Percentiles rank a stretch among this genome's conserved stretches.
phyloP scores from a whole-genome alignment of 2,329 filamentous ascomycete genomes.

The Xylariaceae sp. region DNA sequence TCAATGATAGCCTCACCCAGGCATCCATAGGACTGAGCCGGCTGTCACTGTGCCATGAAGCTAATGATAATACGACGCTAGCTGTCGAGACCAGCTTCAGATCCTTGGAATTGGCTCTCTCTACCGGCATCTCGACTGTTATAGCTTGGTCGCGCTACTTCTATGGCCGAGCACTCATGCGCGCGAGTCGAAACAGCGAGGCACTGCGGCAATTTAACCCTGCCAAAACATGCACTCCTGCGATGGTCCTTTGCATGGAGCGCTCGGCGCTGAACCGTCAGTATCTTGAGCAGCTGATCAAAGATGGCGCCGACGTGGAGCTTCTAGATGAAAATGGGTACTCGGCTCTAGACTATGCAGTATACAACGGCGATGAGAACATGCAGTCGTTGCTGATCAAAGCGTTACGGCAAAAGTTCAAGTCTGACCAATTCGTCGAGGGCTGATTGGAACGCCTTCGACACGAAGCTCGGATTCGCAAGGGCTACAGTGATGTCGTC shows the following conservation, averaged over 20 bases:
- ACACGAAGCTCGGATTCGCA: slow-evolving; percentile 13
- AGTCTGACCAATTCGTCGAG: no score
- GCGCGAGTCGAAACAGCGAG: slow-evolving; percentile 16
- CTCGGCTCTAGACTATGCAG: slow-evolving; percentile 32
- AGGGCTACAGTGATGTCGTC: slow-evolving; percentile 31
- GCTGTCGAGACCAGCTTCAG: no score
- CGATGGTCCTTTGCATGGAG: slow-evolving; percentile 35
- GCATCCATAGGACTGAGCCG: no score
- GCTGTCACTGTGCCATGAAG: no score
- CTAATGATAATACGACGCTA: no score
- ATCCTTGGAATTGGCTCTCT: no score
- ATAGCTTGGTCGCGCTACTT: slow-evolving; percentile 29
- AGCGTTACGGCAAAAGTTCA: no score
- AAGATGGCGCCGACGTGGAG: slow-evolving; percentile 28
- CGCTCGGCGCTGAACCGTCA: slow-evolving; percentile 30
- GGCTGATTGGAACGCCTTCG: no score
- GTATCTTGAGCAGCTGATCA: slow-evolving; percentile 29
- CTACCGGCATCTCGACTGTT: no score
- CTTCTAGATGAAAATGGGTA: slow-evolving; percentile 31
- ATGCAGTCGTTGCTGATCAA: slow-evolving; percentile 24
- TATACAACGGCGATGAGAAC: slow-evolving; percentile 26
- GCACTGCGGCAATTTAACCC: slow-evolving; percentile 28
- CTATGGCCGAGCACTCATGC: slow-evolving; percentile 26
- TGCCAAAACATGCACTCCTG: slow-evolving; percentile 23
- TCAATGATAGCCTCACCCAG: no score